Evolutionary conservation across 75 land plant species (phyloP), one percentile per base, ranked within the genome.

Genomic region (Adiantum capillusveneris): DNA sequence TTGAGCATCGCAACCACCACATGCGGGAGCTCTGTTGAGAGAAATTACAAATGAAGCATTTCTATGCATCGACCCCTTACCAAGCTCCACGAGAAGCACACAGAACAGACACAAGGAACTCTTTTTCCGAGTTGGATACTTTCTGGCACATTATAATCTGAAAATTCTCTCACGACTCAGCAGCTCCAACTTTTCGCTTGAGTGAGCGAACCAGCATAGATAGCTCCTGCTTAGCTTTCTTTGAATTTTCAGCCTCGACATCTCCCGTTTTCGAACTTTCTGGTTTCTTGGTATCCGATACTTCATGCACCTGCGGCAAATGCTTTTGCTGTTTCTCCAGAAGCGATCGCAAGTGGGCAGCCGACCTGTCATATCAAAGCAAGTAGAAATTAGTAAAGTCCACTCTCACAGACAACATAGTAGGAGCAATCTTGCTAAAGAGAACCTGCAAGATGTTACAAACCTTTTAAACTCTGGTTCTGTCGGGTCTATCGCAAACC

Each of bases 391-490:
- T 34, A 34, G 9, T n/a, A n/a, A n/a, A n/a, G n/a, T n/a, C n/a
- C n/a, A n/a, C n/a, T n/a, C n/a, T n/a, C n/a, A n/a, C n/a, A n/a
- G n/a, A n/a, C n/a, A n/a, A n/a, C n/a, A n/a, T n/a, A n/a, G n/a
- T n/a, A n/a, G n/a, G n/a, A n/a, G n/a, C n/a, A n/a, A n/a, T n/a
- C n/a, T n/a, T n/a, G n/a, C n/a, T n/a, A n/a, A n/a, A n/a, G n/a
- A n/a, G n/a, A n/a, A n/a, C 3, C 37, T 9, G 9, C 37, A 34
- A 3, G 37, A 34, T 34, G 26, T 25, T 46, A 25, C 36, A n/a
- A n/a, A 90, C 88, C 90, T 84, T 65, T 82, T 82, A 62, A 74
- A 90, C 67, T 84, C 88, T 14, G 96, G 88, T 63, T 90, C 81
- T 2, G 91, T 87, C 17, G 96, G 96, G 66, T 90, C 96, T 61